These are phyloP conservation scores for Suillus fuscotomentosus DNA, from an alignment of 768 basidiomycete genomes.

Conservation along the genomic window DNA sequence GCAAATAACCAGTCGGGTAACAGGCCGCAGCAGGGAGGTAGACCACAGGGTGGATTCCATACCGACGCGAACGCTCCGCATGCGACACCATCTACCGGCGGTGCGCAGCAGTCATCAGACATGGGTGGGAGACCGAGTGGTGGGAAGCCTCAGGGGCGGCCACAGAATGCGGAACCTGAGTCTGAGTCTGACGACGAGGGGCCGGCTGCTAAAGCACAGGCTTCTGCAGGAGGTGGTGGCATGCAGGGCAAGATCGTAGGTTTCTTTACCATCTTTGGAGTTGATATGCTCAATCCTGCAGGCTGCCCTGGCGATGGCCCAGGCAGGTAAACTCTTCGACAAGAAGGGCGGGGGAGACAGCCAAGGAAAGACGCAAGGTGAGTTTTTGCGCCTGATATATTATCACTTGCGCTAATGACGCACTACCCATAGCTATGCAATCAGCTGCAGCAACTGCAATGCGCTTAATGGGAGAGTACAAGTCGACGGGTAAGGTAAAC, in stretches of 20 bases:
- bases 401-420: not conserved
- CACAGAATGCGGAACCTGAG: not conserved
- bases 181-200: constrained; percentile 7
- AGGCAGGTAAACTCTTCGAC: constrained; percentile 30
- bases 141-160: not conserved
- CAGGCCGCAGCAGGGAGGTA: constrained; percentile 1
- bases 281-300: constrained; percentile 3
- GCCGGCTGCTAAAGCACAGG: constrained; percentile 2
- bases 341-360: constrained; percentile 25
- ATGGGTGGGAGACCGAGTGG: constrained; percentile 4
- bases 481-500: constrained; percentile 20
- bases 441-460: constrained; percentile 30
- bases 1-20: constrained; percentile 2
- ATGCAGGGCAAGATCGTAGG: constrained; percentile 30
- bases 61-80: not conserved
- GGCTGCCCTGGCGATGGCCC: constrained; percentile 31
- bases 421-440: constrained; percentile 25
- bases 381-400: not conserved
- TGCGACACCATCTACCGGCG: constrained; percentile 8
- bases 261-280: not conserved
- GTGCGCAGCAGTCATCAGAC: not conserved
- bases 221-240: constrained; percentile 15
- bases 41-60: constrained; percentile 4
- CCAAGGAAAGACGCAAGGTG: constrained; percentile 28
- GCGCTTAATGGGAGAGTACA: constrained; percentile 24